Percentiles rank a stretch among this genome's conserved stretches.
Conservation (phyloP, 805 yeast genomes). For the Pichia thaimueangensis region DNA sequence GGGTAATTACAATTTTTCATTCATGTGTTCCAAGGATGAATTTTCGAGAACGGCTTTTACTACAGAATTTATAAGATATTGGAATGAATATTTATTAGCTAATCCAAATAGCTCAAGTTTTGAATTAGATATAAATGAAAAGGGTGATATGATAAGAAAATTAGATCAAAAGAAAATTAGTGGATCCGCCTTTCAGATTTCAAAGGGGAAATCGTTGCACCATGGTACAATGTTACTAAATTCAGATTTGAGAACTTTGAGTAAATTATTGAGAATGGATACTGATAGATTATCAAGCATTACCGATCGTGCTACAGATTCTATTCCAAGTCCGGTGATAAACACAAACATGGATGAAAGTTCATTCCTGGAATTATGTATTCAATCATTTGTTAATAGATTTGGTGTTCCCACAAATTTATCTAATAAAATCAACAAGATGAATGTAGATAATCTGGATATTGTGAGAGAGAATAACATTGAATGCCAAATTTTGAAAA, state of each 20-base stretch:
- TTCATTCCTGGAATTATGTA: constrained; percentile 41
- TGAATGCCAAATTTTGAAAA: constrained; percentile 19
- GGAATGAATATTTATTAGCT: constrained; percentile 16
- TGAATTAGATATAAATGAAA: constrained; percentile 47
- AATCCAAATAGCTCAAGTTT: no score
- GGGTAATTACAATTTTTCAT: constrained; percentile 85
- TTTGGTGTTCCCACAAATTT: constrained; percentile 25
- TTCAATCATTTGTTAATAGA: constrained; percentile 32
- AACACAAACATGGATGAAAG: constrained; percentile 48
- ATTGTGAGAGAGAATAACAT: constrained; percentile 7
- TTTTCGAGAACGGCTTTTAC: constrained; percentile 57
- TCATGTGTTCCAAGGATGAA: constrained; percentile 51
- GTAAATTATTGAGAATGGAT: constrained; percentile 44
- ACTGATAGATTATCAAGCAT: constrained; percentile 17
- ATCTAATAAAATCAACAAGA: not conserved
- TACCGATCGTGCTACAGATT: constrained; percentile 42
- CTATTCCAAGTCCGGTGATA: constrained; percentile 75
- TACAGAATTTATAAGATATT: constrained; percentile 19
- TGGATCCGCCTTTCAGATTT: constrained; percentile 88
- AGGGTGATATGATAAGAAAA: constrained; percentile 71
- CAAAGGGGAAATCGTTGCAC: constrained; percentile 78
- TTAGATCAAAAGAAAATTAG: constrained; percentile 55
- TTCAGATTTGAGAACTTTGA: constrained; percentile 54
- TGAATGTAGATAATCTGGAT: constrained; percentile 14
- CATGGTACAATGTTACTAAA: constrained; percentile 92